phyloP scores from a whole-genome alignment of 2,329 filamentous ascomycete species.

The Trichothecium sympodiale region DNA sequence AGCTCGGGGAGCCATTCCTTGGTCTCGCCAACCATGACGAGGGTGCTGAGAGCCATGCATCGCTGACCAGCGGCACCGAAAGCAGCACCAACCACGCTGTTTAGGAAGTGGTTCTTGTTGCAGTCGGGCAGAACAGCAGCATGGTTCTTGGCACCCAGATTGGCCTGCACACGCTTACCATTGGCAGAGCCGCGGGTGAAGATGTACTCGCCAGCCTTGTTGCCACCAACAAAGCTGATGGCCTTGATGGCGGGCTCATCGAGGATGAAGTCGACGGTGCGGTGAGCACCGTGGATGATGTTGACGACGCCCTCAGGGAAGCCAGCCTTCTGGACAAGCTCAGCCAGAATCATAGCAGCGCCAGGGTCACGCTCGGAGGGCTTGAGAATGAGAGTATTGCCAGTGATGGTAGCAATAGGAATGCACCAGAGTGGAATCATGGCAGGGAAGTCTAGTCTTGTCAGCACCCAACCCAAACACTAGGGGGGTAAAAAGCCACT shows the following conservation, averaged over 20 bases:
- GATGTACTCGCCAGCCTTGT: conserved; percentile 85
- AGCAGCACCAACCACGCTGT: conserved; percentile 72
- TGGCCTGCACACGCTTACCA: conserved; percentile 81
- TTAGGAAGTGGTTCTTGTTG: conserved; percentile 84
- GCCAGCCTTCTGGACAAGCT: conserved; percentile 68
- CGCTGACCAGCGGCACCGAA: conserved; percentile 78
- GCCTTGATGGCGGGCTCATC: conserved; percentile 81
- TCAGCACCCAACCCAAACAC: conserved; percentile 4
- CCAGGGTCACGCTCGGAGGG: conserved; percentile 79
- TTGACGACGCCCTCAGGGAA: conserved; percentile 77
- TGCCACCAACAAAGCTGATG: conserved; percentile 75
- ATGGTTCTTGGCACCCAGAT: conserved; percentile 83
- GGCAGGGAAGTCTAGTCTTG: conserved; percentile 63
- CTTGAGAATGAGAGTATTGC: conserved; percentile 78
- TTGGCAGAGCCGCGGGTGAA: conserved; percentile 68
- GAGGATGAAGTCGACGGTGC: conserved; percentile 76
- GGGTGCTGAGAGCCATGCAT: conserved; percentile 76
- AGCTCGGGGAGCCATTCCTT: conserved; percentile 74
- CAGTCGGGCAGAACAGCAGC: conserved; percentile 74
- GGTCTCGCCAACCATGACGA: conserved; percentile 76
- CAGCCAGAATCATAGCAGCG: conserved; percentile 74
- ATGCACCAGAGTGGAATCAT: conserved; percentile 94
- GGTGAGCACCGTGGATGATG: conserved; percentile 69
- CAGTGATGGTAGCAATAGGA: conserved; percentile 71
- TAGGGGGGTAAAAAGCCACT: not conserved